These are phyloP conservation scores for Panaeolus cyanescens DNA, from an alignment of 768 basidiomycete genomes.

Conservation along the genomic window DNA sequence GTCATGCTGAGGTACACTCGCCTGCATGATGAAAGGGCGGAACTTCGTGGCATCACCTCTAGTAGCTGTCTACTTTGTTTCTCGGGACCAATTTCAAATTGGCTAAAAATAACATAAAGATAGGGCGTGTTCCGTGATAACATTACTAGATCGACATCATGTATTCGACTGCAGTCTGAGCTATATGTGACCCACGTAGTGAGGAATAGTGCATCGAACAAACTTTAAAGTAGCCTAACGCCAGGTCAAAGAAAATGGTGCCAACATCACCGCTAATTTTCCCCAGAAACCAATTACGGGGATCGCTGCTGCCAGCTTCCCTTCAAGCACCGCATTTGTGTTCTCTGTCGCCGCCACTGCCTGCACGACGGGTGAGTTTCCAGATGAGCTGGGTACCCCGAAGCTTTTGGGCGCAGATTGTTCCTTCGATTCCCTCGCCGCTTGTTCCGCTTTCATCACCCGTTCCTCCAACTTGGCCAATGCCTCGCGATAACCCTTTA, in stretches of 20 bases:
- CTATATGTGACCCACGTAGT: too few species aligned
- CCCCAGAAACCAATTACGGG: constrained; percentile 36
- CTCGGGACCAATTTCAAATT: too few species aligned
- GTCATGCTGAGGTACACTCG: too few species aligned
- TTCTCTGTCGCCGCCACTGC: constrained; percentile 28
- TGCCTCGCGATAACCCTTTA: constrained; percentile 15
- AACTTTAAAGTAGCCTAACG: too few species aligned
- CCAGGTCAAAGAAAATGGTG: constrained; percentile 37
- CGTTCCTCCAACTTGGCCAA: constrained; percentile 19
- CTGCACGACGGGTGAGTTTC: constrained; percentile 16
- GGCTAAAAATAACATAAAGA: too few species aligned
- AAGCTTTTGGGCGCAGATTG: not conserved
- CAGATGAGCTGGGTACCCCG: not conserved
- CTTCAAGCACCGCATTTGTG: constrained; percentile 31
- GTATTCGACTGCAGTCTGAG: too few species aligned
- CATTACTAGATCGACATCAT: too few species aligned
- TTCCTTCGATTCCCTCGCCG: not conserved
- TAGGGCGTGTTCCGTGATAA: too few species aligned
- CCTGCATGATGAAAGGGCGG: too few species aligned
- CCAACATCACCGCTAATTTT: constrained; percentile 33
- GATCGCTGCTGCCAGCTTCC: constrained; percentile 34
- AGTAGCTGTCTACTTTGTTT: too few species aligned
- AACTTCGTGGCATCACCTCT: too few species aligned
- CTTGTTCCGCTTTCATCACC: constrained; percentile 13
- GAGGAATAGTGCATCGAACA: too few species aligned